Evolutionary conservation across 768 basidiomycete genomes (phyloP), one percentile per base, ranked within the genome.

Genomic region (Lanmaoa pseudosensibilis): DNA sequence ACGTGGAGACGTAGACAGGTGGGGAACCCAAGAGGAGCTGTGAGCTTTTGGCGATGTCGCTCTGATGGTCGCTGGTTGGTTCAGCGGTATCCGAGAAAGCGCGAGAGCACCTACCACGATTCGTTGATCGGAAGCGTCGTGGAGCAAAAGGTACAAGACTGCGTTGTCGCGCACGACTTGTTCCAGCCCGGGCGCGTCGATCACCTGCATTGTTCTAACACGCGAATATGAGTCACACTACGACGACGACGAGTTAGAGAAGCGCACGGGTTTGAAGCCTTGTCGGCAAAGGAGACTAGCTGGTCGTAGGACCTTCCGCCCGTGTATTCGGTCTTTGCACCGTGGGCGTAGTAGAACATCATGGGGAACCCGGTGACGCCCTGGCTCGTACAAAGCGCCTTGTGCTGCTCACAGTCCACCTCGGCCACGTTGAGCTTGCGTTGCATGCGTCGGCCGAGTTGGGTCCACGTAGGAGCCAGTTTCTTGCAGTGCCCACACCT

Each of bases 401-500:
- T 75, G 63, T 94, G 76, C 1, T 77, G 83, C 18, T 98, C 96
- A 65, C 96, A 99, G 67, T 99, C 84, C 15, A 99, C 87, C 58
- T 96, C 86, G 3, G 86, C 94, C 10, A 99, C 75, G 38, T 83
- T 88, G 32, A 95, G 76, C 46, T 85, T 85, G 57, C 79, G 76
- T 61, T 87, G 81, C 80, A 95, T 85, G 21, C 75, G 74, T 47
- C 74, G 71, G 0, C 91, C 95, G 4, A 99, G 81, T 47, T 88
- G 78, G 1, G 75, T 75, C 92, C 94, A 98, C 0, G 77, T 80
- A 50, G 87, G 94, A 1, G 92, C 91, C 2, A 98, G 80, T 67
- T 92, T 92, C 76, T 97, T 95, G 81, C 96, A 99, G 73, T 98
- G 95, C 5, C 91, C 91, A 69, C 95, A 98, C 92, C 83, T 83